Evolutionary conservation across 805 yeast species (phyloP), one percentile per base, ranked within the genome.

Genomic region (Zygoascus ofunaensis): DNA sequence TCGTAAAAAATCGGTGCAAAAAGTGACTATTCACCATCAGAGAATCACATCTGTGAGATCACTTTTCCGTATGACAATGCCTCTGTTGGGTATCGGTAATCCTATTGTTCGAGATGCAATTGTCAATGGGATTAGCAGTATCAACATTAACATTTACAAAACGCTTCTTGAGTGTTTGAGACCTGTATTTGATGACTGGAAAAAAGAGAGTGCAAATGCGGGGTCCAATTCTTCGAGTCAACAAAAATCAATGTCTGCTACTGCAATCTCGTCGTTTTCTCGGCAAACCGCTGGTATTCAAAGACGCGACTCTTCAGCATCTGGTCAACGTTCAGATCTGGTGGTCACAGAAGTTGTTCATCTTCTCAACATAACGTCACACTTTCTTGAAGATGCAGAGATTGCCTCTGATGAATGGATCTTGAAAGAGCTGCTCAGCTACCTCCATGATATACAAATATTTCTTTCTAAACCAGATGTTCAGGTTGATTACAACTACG

Each of bases 31-130:
- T 30, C 95, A 87, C 55, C 94, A 85, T 54, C 94, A 87, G 58
- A 82, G 86, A 41, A 89, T 92, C 44, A 89, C 95, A 1, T 86
- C 96, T 48, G 97, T 96, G 0, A 80, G 82, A 47, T 81, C 95
- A 0, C 80, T 92, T 2, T 92, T 92, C 65, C 74, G 81, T 45
- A 79, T 92, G 81, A 89, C 87, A 0, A 68, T 87, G 33, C 97
- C 97, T 0, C 66, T 92, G 23, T 62, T 92, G 39, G 79, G 76
- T 23, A 78, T 87, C 0, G 77, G 79, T 1, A 86, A 84, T 48
- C 70, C 73, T 2, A 69, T 78, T 51, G 76, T 92, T 5, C 71
- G 85, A 49, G 95, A 89, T 50, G 92, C 97, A 0, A 79, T 89
- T 14, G 87, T 87, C n/a, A 68, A 82, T 2, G 97, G 97, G 0